Evolutionary conservation across 108 stramenopile genomes (phyloP), one percentile per base, ranked within the genome.

Genomic region (Cyclotella choctawhatcheeana): DNA sequence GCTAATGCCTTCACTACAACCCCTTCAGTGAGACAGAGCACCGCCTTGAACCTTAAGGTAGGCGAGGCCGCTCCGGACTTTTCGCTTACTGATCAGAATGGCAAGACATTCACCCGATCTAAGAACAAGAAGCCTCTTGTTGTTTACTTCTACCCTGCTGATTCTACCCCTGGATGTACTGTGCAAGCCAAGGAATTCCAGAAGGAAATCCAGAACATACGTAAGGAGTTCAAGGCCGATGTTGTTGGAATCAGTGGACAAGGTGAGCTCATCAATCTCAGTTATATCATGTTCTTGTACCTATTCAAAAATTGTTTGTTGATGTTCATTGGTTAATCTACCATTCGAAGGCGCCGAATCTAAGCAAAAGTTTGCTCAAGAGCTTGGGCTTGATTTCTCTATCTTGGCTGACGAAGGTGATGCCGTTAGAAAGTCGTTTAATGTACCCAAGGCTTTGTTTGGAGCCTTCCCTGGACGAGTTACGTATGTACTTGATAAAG

Each of bases 41-140:
- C 85, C 16, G 76, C 84, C 12, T 66, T 92, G 12, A 77, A 90
- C 58, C 76, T 92, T 27, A 77, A 76, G 7, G 87, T 89, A 20
- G 91, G 91, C 30, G 88, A 92, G 55, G 74, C 77, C 29, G 91
- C 91, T n/a, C 91, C 91, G 1, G 91, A 92, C 58, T 92, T 92
- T 67, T 59, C 84, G 17, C 81, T 92, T 37, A 56, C 73, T 4
- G 91, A 92, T 32, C 91, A 92, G 72, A 92, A 89, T 55, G 91
- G 91, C 24, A 92, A 92, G 76, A 85, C 84, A 14, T 83, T 92
- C 64, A 87, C 70, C 40, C 76, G 88, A 40, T 88, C 89, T 10
- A 67, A 74, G 43, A 84, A 84, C 76, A 89, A 90, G 76, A 92
- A 92, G 78, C 91, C 91, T 0, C 74, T 92, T 18, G 89, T 92